Percentiles rank a stretch among this genome's conserved stretches.
These are phyloP conservation scores for Stylonectria norvegica DNA, from an alignment of 2,329 filamentous ascomycete genomes.

Conservation along the genomic window DNA sequence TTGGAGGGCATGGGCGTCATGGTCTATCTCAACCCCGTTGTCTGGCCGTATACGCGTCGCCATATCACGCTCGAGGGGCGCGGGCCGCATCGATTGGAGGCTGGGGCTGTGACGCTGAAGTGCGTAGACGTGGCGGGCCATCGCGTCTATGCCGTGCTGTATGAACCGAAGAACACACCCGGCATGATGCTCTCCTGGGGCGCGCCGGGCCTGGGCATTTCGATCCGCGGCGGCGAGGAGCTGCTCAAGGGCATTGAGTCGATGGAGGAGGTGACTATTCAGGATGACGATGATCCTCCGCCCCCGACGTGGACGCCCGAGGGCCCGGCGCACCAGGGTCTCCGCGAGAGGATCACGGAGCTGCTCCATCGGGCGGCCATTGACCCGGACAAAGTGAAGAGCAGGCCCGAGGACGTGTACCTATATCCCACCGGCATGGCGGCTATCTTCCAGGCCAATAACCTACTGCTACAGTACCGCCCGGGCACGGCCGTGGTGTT, in stretches of 20 bases:
- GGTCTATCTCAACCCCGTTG: slow-evolving; percentile 31
- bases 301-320: slow-evolving; percentile 40
- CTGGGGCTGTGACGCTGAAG: slow-evolving; percentile 35
- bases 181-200: slow-evolving; percentile 44
- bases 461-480: slow-evolving; percentile 34
- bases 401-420: slow-evolving; percentile 41
- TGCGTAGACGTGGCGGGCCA: slow-evolving; percentile 41
- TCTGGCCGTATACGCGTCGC: slow-evolving; percentile 28
- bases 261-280: slow-evolving; percentile 34
- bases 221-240: slow-evolving; percentile 43
- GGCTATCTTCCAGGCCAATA: slow-evolving; percentile 43
- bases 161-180: slow-evolving; percentile 33
- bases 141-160: slow-evolving; percentile 44
- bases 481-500: slow-evolving; percentile 41
- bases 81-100: slow-evolving; percentile 32
- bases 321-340: slow-evolving; percentile 32
- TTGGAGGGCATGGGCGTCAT: slow-evolving; percentile 26
- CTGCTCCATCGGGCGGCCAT: slow-evolving; percentile 41
- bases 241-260: slow-evolving; percentile 37
- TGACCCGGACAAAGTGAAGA: slow-evolving; percentile 24
- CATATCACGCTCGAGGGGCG: slow-evolving; percentile 36
- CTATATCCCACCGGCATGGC: slow-evolving; percentile 56
- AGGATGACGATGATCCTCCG: slow-evolving; percentile 21
- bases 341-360: slow-evolving; percentile 40
- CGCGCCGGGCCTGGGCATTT: slow-evolving; percentile 45